Evolutionary conservation across 768 basidiomycete species (phyloP).

Genomic region (Cystobasidiopsis lactophilus): DNA sequence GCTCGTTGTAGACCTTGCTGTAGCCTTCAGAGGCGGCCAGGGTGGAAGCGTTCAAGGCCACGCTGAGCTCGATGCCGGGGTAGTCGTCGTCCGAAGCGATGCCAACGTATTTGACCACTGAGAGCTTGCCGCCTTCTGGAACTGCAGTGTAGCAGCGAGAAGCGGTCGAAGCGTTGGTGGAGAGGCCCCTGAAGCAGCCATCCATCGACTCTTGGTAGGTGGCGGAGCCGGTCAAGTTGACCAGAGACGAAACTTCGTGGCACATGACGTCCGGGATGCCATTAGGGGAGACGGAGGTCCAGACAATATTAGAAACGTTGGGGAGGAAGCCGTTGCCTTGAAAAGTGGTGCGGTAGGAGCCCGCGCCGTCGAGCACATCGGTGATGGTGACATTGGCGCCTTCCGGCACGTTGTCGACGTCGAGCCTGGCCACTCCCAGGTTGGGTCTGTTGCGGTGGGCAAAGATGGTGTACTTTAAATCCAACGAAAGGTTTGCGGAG

Average conservation of each 20-base stretch:
- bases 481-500: neutral
- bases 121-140: conserved; percentile 2
- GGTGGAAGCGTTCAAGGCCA: conserved; percentile 1
- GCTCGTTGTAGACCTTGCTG: neutral
- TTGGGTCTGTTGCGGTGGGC: conserved; percentile 10
- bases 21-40: neutral
- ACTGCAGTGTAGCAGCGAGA: conserved; percentile 2
- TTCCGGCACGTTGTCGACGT: conserved; percentile 1
- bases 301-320: conserved; percentile 5
- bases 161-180: too few species aligned
- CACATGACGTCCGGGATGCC: too few species aligned
- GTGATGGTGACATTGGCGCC: conserved; percentile 2
- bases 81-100: conserved; percentile 13
- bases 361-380: conserved; percentile 13
- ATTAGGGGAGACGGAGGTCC: conserved; percentile 8
- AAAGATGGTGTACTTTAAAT: conserved; percentile 4
- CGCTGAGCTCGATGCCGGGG: conserved; percentile 3
- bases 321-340: neutral
- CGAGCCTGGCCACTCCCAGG: conserved; percentile 6
- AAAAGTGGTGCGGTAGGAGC: conserved; percentile 10
- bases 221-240: too few species aligned
- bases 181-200: too few species aligned
- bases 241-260: too few species aligned
- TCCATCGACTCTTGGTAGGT: too few species aligned
- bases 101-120: conserved; percentile 12